Conservation (phyloP, 2,329 filamentous ascomycete species). For the Stachybotrys echinatus region DNA sequence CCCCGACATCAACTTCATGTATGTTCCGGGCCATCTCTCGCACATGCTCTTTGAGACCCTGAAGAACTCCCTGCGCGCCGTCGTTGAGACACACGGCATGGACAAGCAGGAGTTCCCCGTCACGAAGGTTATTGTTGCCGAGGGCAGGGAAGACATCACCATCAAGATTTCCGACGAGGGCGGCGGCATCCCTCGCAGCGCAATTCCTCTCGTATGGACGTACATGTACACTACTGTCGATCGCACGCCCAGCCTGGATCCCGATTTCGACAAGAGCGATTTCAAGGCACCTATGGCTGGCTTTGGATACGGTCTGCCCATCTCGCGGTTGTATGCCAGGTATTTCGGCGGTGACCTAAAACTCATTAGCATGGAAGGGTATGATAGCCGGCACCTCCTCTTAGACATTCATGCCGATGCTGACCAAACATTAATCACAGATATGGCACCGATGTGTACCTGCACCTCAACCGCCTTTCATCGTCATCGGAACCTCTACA, state of each 20-base stretch:
- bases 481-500: slow-evolving; percentile 94
- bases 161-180: slow-evolving; percentile 98
- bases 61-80: slow-evolving; percentile 95
- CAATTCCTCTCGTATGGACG: slow-evolving; percentile 98
- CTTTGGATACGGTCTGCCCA: slow-evolving; percentile 95
- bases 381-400: slow-evolving; percentile 4
- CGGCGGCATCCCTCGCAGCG: slow-evolving; percentile 86
- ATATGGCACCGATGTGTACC: slow-evolving; percentile 97
- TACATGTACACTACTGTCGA: slow-evolving; percentile 99
- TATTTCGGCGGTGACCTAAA: slow-evolving; percentile 98
- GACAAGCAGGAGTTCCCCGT: slow-evolving; percentile 95
- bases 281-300: slow-evolving; percentile 99
- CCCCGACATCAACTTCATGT: slow-evolving; percentile 96
- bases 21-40: slow-evolving; percentile 95
- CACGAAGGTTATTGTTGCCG: slow-evolving; percentile 95
- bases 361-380: slow-evolving; percentile 99
- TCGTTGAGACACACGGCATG: slow-evolving; percentile 90
- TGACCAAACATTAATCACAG: slow-evolving; percentile 38
- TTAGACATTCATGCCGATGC: slow-evolving; percentile 1
- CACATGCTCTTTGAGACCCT: slow-evolving; percentile 99
- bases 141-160: slow-evolving; percentile 97
- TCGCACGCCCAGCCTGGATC: slow-evolving; percentile 87
- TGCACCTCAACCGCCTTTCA: slow-evolving; percentile 92
- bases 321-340: slow-evolving; percentile 86
- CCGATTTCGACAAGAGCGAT: slow-evolving; percentile 97